A percentile compares a stretch with the other conserved stretches of the same genome.
Conservation (phyloP, 345 rosid genomes). For the Rubroshorea leprosula region DNA sequence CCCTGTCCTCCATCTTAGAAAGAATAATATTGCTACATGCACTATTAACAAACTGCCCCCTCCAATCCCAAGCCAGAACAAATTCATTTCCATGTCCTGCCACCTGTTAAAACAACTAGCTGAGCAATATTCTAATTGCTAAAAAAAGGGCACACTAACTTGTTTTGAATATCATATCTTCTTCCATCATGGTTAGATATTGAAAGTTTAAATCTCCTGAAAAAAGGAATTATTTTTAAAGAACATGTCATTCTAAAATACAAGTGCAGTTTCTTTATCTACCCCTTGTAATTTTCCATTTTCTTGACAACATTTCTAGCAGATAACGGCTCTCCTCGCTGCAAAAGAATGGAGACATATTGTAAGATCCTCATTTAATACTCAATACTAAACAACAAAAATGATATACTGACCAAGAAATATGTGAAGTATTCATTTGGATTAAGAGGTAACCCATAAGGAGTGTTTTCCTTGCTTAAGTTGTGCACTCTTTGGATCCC, state of each 20-base stretch:
- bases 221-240: not conserved
- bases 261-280: constrained; percentile 1
- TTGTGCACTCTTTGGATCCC: constrained; percentile 20
- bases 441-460: constrained; percentile 39
- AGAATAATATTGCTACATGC: constrained; percentile 23
- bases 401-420: constrained; percentile 38
- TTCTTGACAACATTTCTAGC: constrained; percentile 38
- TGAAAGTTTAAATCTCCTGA: not conserved
- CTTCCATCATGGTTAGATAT: not conserved
- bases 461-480: constrained; percentile 29
- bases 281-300: constrained; percentile 45
- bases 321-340: constrained; percentile 55
- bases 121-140: constrained; percentile 5
- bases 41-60: constrained; percentile 28
- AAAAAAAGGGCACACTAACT: not conserved
- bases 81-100: constrained; percentile 45
- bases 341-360: constrained; percentile 13
- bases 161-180: not conserved
- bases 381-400: not conserved
- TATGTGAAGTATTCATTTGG: constrained; percentile 36
- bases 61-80: constrained; percentile 48
- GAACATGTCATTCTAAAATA: not conserved
- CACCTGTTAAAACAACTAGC: constrained; percentile 27
- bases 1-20: constrained; percentile 41
- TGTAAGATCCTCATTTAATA: not conserved